phyloP scores from a whole-genome alignment of 768 basidiomycete genomes.

The Rhodotorula graminis region DNA sequence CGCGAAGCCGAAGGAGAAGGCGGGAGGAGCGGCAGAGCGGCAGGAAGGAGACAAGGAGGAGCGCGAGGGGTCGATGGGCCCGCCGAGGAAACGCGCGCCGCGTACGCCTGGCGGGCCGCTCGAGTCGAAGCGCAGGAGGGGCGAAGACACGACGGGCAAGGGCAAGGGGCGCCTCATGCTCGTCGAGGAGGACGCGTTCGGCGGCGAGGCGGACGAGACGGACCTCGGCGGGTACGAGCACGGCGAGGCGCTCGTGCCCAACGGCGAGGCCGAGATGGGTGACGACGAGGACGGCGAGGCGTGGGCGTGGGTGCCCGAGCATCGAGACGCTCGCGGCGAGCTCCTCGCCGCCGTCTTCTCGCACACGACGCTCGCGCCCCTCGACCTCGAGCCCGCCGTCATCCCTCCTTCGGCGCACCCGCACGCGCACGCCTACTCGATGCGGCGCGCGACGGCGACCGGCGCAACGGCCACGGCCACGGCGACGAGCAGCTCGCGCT shows the following conservation, averaged over 20 bases:
- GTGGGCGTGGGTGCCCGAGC: slow-evolving; percentile 21
- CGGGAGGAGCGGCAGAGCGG: neutral
- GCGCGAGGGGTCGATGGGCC: slow-evolving; percentile 25
- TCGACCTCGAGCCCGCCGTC: slow-evolving; percentile 15
- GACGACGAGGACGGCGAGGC: neutral
- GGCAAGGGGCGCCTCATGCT: neutral
- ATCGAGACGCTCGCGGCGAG: slow-evolving; percentile 12
- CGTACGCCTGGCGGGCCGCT: neutral
- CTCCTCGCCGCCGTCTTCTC: slow-evolving; percentile 26
- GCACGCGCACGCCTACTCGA: neutral
- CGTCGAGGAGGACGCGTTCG: neutral
- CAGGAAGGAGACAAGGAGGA: neutral
- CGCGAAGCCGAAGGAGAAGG: too few species aligned
- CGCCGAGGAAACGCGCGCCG: slow-evolving; percentile 15
- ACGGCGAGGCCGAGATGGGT: neutral
- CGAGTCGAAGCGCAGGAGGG: neutral
- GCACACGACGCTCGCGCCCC: slow-evolving; percentile 14
- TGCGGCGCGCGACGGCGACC: neutral
- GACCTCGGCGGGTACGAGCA: neutral
- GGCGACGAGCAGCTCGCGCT: neutral
- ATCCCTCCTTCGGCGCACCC: neutral
- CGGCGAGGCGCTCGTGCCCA: neutral
- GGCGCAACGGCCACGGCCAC: neutral
- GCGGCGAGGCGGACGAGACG: neutral
- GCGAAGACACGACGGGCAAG: neutral